These are phyloP conservation scores for Sequoiadendron giganteum DNA, from an alignment of 75 land plant species.

Conservation along the genomic window DNA sequence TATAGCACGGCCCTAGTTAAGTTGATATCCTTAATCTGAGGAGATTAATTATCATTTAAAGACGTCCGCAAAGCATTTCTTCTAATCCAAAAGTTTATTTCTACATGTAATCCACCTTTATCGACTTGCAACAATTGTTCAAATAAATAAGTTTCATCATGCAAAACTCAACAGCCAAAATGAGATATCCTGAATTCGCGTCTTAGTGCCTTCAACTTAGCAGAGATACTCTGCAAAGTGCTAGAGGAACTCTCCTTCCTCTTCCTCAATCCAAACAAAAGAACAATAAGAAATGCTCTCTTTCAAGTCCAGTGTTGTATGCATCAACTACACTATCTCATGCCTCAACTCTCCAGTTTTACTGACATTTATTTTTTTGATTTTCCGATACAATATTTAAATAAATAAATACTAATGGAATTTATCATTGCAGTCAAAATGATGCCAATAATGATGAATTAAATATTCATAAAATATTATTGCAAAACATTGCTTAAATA, in stretches of 20 bases:
- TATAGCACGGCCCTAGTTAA: neutral
- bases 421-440: no score
- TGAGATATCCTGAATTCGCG: neutral
- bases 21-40: neutral
- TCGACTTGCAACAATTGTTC: neutral
- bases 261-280: neutral
- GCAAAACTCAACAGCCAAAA: neutral
- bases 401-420: no score
- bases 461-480: no score
- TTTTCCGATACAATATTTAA: no score
- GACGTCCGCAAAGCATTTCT: neutral
- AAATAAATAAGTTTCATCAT: neutral
- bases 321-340: neutral
- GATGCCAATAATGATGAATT: no score
- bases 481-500: no score
- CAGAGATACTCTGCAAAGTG: neutral
- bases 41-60: neutral
- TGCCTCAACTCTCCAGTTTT: neutral
- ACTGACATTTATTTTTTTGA: no score
- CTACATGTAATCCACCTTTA: neutral
- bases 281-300: neutral
- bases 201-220: neutral
- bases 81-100: neutral
- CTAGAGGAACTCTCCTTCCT: neutral
- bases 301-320: neutral